phyloP scores from a whole-genome alignment of 2,329 filamentous ascomycete genomes.

The Fusarium odoratissimum region DNA sequence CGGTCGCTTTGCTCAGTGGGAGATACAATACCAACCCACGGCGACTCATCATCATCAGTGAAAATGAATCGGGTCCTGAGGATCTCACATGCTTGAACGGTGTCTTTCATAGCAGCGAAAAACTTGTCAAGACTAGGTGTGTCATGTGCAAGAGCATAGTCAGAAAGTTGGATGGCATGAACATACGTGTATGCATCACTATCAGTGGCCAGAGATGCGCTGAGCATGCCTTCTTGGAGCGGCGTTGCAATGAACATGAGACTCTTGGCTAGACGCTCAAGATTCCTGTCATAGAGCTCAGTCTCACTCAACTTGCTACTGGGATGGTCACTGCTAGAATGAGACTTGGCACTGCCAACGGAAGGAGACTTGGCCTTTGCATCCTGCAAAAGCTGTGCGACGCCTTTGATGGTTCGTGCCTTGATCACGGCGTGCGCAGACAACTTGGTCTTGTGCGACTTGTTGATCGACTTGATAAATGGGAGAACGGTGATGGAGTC shows the following conservation, averaged over 20 bases:
- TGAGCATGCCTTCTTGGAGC: slow-evolving; percentile 26
- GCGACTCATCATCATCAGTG: slow-evolving; percentile 9
- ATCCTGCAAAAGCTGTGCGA: neutral
- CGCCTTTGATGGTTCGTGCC: slow-evolving; percentile 6
- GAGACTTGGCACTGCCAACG: rapidly evolving
- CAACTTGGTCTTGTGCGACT: slow-evolving; percentile 3
- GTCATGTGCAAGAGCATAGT: neutral
- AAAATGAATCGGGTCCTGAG: slow-evolving; percentile 19
- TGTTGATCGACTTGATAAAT: slow-evolving; percentile 21
- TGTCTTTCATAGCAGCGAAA: slow-evolving; percentile 10
- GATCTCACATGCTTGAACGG: slow-evolving; percentile 14
- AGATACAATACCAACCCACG: slow-evolving; percentile 24
- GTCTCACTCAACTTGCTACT: rapidly evolving
- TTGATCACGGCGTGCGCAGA: slow-evolving; percentile 15
- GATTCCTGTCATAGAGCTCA: neutral
- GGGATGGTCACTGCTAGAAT: rapidly evolving
- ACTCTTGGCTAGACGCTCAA: slow-evolving; percentile 2
- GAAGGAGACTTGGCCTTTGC: neutral
- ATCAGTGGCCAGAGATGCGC: slow-evolving; percentile 11
- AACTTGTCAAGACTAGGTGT: neutral
- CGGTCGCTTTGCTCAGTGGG: slow-evolving; percentile 17
- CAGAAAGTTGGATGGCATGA: slow-evolving; percentile 16
- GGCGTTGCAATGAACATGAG: slow-evolving; percentile 25
- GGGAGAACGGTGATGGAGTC: slow-evolving; percentile 23
- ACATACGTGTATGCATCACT: slow-evolving; percentile 17